Evolutionary conservation across 2,329 filamentous ascomycete species (phyloP).

Genomic region (Hirsutella thompsonii): DNA sequence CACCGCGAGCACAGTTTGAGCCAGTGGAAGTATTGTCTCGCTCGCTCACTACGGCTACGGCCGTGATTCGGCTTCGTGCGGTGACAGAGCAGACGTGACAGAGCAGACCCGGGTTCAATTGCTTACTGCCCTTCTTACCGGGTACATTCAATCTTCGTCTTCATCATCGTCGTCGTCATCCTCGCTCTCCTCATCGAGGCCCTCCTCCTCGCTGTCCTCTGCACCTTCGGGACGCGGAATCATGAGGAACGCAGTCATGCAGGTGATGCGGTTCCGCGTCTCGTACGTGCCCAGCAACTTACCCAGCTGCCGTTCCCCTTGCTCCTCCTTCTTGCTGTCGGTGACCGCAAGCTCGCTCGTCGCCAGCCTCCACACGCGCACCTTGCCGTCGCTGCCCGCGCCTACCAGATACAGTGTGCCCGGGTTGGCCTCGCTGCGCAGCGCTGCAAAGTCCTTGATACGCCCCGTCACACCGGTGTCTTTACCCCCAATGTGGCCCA

Average conservation of each 20-base stretch:
- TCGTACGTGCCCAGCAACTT: slow-evolving; percentile 64
- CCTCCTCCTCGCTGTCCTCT: slow-evolving; percentile 45
- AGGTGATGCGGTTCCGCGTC: slow-evolving; percentile 82
- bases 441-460: slow-evolving; percentile 77
- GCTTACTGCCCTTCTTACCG: no score
- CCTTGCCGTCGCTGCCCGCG: slow-evolving; percentile 71
- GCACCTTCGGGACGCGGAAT: slow-evolving; percentile 49
- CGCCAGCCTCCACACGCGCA: slow-evolving; percentile 63
- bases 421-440: slow-evolving; percentile 29
- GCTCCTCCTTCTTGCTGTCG: slow-evolving; percentile 10
- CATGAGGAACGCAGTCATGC: slow-evolving; percentile 78
- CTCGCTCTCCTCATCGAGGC: slow-evolving; percentile 26
- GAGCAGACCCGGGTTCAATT: no score
- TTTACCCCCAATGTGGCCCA: slow-evolving; percentile 71
- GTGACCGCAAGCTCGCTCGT: slow-evolving; percentile 24
- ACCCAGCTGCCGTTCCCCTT: slow-evolving; percentile 34
- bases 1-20: no score
- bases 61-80: no score
- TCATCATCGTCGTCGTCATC: slow-evolving; percentile 13
- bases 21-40: no score
- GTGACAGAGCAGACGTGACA: neutral
- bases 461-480: slow-evolving; percentile 53
- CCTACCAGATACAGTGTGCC: slow-evolving; percentile 47
- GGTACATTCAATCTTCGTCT: neutral
- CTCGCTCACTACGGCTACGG: no score